phyloP scores from a whole-genome alignment of 169 alveolate genomes.

The Fabrea salina region DNA sequence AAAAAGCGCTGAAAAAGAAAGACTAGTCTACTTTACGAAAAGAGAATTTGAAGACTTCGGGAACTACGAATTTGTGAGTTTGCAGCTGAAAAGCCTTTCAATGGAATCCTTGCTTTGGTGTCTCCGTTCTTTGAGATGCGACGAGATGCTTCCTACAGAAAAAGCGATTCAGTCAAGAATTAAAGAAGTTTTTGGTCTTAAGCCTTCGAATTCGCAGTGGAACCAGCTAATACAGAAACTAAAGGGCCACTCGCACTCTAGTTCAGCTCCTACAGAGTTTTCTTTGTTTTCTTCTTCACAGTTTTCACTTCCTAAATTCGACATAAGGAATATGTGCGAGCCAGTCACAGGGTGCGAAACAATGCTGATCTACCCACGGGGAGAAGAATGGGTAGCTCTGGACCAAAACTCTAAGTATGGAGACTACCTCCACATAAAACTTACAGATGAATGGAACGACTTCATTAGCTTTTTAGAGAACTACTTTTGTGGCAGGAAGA shows the following conservation, averaged over 20 bases:
- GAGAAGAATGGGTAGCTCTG: slow-evolving; percentile 10
- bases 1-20: not conserved
- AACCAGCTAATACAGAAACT: slow-evolving; percentile 4
- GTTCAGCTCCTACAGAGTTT: slow-evolving; percentile 11
- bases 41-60: not conserved
- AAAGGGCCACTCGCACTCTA: not conserved
- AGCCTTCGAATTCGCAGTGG: slow-evolving; percentile 42
- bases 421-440: slow-evolving; percentile 11
- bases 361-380: not conserved
- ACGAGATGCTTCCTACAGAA: slow-evolving; percentile 54
- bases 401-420: not conserved
- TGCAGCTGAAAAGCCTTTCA: slow-evolving; percentile 17
- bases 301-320: too few species aligned
- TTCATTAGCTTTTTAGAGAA: not conserved
- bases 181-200: slow-evolving; percentile 53
- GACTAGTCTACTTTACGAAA: not conserved
- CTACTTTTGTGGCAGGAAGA: not conserved
- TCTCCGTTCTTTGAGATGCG: slow-evolving; percentile 35
- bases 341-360: too few species aligned
- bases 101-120: slow-evolving; percentile 48
- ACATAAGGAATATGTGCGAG: too few species aligned
- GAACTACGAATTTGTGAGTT: not conserved
- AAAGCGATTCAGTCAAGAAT: slow-evolving; percentile 46
- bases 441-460: not conserved
- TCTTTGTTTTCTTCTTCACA: too few species aligned